phyloP scores from a whole-genome alignment of 2,329 filamentous ascomycete species.

The Talaromyces sp. region DNA sequence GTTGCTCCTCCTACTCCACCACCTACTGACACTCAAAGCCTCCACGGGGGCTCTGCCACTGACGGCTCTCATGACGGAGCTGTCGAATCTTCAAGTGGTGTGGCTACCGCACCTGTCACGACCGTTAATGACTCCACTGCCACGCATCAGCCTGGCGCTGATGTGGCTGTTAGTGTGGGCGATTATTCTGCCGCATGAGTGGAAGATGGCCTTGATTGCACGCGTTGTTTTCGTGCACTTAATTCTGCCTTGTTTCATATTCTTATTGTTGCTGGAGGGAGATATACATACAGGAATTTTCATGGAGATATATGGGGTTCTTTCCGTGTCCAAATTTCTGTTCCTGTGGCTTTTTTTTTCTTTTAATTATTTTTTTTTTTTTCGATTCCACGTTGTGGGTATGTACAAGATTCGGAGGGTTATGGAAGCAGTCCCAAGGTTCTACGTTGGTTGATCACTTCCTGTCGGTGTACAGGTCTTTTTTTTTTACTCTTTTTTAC shows the following conservation, averaged over 20 bases:
- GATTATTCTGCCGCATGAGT: constrained; percentile 13
- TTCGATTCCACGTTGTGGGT: constrained; percentile 13
- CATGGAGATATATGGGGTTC: constrained; percentile 25
- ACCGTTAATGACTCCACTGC: constrained; percentile 26
- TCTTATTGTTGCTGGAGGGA: constrained; percentile 23
- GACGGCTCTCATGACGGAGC: constrained; percentile 42
- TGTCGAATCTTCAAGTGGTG: constrained; percentile 31
- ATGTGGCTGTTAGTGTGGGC: constrained; percentile 22
- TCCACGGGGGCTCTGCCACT: constrained; percentile 12
- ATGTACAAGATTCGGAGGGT: constrained; percentile 31
- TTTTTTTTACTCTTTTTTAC: constrained; percentile 4
- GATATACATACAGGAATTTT: constrained; percentile 34
- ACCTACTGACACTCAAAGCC: constrained; percentile 64
- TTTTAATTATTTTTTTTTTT: constrained; percentile 18
- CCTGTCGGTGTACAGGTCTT: constrained; percentile 4
- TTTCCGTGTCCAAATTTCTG: constrained; percentile 21
- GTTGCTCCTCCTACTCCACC: constrained; percentile 61
- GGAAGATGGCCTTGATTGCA: constrained; percentile 19
- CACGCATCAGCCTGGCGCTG: constrained; percentile 17
- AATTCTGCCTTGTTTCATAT: constrained; percentile 18
- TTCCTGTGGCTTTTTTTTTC: constrained; percentile 10
- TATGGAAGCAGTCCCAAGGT: constrained; percentile 18
- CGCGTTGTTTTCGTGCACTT: constrained; percentile 23
- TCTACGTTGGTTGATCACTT: constrained; percentile 1
- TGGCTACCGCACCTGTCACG: constrained; percentile 30